phyloP scores from a whole-genome alignment of 139 green algal species.

The Micractinium conductrix region DNA sequence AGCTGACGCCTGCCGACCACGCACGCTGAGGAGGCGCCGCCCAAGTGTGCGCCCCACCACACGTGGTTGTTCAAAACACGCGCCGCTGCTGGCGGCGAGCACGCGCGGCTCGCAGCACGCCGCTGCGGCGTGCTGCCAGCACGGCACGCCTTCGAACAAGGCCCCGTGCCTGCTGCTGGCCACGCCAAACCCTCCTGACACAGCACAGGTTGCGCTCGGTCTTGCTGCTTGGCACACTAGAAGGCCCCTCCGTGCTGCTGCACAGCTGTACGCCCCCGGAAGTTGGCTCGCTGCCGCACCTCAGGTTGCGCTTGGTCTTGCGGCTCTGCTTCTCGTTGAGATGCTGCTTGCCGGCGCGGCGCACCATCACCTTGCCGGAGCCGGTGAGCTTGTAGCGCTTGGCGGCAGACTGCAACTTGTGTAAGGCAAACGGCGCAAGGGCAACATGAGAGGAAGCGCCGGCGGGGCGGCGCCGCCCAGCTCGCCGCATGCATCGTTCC shows the following conservation, averaged over 20 bases:
- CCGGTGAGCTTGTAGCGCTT: constrained; percentile 90
- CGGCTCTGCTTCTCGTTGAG: constrained; percentile 87
- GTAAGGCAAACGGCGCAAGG: neutral
- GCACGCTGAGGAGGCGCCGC: neutral
- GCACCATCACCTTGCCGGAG: constrained; percentile 80
- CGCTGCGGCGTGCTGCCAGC: neutral
- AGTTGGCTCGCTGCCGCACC: neutral
- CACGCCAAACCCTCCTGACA: neutral
- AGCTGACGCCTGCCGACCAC: neutral
- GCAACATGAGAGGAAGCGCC: neutral
- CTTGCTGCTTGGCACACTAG: constrained; percentile 55
- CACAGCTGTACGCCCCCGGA: neutral
- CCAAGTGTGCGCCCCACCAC: neutral
- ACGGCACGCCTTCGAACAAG: no score
- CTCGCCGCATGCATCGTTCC: neutral
- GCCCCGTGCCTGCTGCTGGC: neutral
- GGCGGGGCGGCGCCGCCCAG: neutral
- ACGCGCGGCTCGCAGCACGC: no score
- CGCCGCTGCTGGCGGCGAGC: no score
- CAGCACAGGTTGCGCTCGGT: constrained; percentile 1
- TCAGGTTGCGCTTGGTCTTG: constrained; percentile 36
- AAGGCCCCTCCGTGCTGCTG: neutral
- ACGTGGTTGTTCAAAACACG: no score
- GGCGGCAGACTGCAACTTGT: constrained; percentile 73
- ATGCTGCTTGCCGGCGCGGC: constrained; percentile 89